Evolutionary conservation across 2,329 filamentous ascomycete genomes (phyloP).

Genomic region (Aspergillus sergii): DNA sequence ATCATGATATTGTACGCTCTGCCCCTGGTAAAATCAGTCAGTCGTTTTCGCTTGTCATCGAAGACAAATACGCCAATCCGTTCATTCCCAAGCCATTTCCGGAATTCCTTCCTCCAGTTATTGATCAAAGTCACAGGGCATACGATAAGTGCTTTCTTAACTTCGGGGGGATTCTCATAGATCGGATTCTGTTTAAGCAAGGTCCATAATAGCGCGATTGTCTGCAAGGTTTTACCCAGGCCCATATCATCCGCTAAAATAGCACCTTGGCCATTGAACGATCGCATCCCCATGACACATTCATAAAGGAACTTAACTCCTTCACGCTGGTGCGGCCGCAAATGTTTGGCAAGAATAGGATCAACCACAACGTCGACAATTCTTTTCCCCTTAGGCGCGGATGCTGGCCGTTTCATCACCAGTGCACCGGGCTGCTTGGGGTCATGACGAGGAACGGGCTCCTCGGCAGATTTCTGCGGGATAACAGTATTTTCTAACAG

Average conservation of each 20-base stretch:
- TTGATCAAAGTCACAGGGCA: slow-evolving; percentile 72
- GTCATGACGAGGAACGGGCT: slow-evolving; percentile 66
- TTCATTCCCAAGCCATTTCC: slow-evolving; percentile 73
- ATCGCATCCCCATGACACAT: slow-evolving; percentile 73
- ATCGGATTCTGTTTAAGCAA: slow-evolving; percentile 72
- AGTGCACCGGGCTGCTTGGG: slow-evolving; percentile 61
- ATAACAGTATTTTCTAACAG: slow-evolving; percentile 57
- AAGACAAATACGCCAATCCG: slow-evolving; percentile 69
- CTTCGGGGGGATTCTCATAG: slow-evolving; percentile 59
- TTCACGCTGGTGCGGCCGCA: slow-evolving; percentile 69
- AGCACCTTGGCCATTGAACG: slow-evolving; percentile 67
- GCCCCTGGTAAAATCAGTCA: slow-evolving; percentile 70
- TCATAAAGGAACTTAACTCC: slow-evolving; percentile 74
- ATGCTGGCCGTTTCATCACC: slow-evolving; percentile 65
- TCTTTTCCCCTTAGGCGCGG: slow-evolving; percentile 62
- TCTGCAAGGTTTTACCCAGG: slow-evolving; percentile 72
- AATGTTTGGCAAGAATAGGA: slow-evolving; percentile 62
- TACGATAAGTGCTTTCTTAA: slow-evolving; percentile 72
- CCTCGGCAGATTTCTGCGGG: slow-evolving; percentile 47
- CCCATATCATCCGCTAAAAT: slow-evolving; percentile 78
- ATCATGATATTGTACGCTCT: slow-evolving; percentile 72
- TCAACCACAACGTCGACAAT: slow-evolving; percentile 75
- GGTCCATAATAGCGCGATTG: slow-evolving; percentile 72
- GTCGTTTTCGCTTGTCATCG: slow-evolving; percentile 60
- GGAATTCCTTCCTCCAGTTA: slow-evolving; percentile 74